Evolutionary conservation across 768 basidiomycete genomes (phyloP).

Genomic region (Pholiota microspora): DNA sequence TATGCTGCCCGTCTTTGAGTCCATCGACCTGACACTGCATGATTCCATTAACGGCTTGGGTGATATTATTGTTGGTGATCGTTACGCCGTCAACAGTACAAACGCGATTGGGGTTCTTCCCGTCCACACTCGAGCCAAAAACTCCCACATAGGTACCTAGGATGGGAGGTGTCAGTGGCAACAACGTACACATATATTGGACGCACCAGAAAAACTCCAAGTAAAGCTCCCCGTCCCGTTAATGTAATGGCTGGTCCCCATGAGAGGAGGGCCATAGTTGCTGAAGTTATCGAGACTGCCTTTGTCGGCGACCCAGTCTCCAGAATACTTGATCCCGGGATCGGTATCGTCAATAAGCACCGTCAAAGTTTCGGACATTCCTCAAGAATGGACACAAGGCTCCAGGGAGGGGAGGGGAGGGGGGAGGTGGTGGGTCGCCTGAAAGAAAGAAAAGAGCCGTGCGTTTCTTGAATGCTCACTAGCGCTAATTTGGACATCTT

Average conservation of each 20-base stretch:
- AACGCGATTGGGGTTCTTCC: not conserved
- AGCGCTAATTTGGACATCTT: no score
- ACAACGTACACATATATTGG: not conserved
- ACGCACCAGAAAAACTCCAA: slow-evolving; percentile 6
- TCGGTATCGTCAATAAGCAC: slow-evolving; percentile 4
- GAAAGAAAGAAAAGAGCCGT: not conserved
- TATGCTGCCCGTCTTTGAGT: not conserved
- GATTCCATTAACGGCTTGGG: not conserved
- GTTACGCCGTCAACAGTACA: slow-evolving; percentile 3
- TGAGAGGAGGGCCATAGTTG: slow-evolving; percentile 4
- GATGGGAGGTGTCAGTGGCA: not conserved
- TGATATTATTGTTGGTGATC: not conserved
- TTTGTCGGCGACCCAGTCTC: slow-evolving; percentile 2
- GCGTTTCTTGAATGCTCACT: not conserved
- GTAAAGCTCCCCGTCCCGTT: slow-evolving; percentile 3
- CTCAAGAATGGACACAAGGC: not conserved
- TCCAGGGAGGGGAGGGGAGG: not conserved
- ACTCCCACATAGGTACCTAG: slow-evolving; percentile 5
- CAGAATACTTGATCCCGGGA: slow-evolving; percentile 2
- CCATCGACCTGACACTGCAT: slow-evolving; percentile 2
- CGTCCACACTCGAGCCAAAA: slow-evolving; percentile 1
- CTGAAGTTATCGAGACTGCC: slow-evolving; percentile 7
- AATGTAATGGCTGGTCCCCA: slow-evolving; percentile 2
- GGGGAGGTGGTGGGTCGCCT: not conserved
- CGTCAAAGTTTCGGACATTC: slow-evolving; percentile 1